Conservation (phyloP, 257 asterid genomes). For the Schizonepeta tenuifolia region DNA sequence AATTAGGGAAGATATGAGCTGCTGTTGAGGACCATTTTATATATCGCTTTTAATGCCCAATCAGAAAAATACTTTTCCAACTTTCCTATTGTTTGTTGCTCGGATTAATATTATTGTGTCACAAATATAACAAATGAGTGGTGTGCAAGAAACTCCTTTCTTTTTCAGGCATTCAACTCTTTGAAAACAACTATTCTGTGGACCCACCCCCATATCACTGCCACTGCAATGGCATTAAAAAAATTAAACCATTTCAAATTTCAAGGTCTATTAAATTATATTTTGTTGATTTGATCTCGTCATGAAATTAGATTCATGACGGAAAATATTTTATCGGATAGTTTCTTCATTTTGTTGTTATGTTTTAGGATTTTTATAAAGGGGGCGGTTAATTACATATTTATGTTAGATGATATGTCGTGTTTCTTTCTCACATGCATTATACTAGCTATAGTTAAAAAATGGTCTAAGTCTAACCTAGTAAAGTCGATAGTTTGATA, state of each 20-base stretch:
- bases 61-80: not conserved
- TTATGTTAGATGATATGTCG: too few relatives aligned
- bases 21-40: conserved; percentile 33
- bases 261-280: not conserved
- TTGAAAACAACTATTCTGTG: conserved; percentile 15
- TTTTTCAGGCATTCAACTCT: conserved; percentile 31
- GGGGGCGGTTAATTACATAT: too few relatives aligned
- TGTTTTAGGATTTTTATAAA: too few relatives aligned
- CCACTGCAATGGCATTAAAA: conserved; percentile 25
- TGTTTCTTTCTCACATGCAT: too few relatives aligned
- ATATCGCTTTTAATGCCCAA: conserved; percentile 30
- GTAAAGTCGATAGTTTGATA: too few relatives aligned
- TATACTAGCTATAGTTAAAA: too few relatives aligned
- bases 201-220: conserved; percentile 30
- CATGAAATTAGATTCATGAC: not conserved
- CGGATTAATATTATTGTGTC: not conserved
- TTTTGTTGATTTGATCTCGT: not conserved
- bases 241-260: not conserved
- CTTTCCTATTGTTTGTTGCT: not conserved
- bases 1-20: conserved; percentile 27
- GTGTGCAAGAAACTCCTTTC: conserved; percentile 34
- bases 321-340: too few relatives aligned
- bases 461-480: too few relatives aligned
- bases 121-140: conserved; percentile 28
- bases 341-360: too few relatives aligned